Evolutionary conservation across 306 rosid genomes (phyloP).

Genomic region (Lupinus albus): DNA sequence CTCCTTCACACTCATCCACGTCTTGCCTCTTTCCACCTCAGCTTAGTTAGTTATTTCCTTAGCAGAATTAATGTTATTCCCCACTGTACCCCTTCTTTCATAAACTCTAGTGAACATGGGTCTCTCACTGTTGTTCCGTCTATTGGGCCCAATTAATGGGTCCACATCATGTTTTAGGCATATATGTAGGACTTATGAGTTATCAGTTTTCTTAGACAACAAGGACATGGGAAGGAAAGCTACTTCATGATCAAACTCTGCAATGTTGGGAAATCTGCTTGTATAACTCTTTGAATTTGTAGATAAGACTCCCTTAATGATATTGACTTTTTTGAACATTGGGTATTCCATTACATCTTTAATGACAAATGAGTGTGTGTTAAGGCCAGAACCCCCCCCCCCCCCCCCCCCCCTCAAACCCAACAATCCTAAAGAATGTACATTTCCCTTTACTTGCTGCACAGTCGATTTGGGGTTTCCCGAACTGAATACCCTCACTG

Average conservation of each 20-base stretch:
- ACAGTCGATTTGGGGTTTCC: background rate
- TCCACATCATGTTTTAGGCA: no score
- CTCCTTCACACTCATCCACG: no score
- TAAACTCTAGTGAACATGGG: no score
- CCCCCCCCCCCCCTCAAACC: no score
- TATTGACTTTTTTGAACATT: background rate
- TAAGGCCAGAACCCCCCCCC: no score
- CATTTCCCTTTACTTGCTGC: background rate
- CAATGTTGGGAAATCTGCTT: conserved; percentile 14
- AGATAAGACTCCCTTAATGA: background rate
- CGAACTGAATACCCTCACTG: background rate
- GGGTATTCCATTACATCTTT: conserved; percentile 1
- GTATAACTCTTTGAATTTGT: conserved; percentile 17
- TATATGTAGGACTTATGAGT: background rate
- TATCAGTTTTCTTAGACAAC: background rate
- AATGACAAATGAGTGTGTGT: conserved; percentile 1
- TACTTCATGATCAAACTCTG: background rate
- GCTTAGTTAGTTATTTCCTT: no score
- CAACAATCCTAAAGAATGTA: background rate
- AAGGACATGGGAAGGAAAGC: background rate
- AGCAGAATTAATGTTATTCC: no score
- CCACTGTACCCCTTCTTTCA: no score
- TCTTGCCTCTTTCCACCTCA: no score
- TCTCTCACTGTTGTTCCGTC: no score
- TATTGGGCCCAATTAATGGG: no score